Conservation (phyloP, 2,329 filamentous ascomycete species). For the Ophiosphaerella narmari region DNA sequence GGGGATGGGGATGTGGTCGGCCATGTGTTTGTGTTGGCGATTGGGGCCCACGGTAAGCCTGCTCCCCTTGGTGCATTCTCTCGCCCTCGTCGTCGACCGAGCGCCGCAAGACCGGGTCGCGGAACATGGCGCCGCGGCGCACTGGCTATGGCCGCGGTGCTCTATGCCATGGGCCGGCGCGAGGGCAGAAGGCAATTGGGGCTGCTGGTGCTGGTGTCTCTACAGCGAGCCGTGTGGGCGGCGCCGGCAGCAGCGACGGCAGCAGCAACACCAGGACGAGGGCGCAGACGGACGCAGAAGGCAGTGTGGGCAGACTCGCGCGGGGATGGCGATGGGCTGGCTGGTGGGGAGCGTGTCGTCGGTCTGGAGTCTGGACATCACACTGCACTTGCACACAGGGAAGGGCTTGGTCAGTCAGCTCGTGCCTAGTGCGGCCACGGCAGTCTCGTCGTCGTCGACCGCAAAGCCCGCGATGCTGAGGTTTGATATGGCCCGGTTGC, state of each 20-base stretch:
- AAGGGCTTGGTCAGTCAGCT: slow-evolving; percentile 27
- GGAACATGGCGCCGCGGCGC: slow-evolving; percentile 24
- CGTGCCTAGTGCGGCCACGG: slow-evolving; percentile 31
- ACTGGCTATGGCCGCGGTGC: too few species aligned
- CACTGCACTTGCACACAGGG: slow-evolving; percentile 21
- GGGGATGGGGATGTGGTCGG: slow-evolving; percentile 32
- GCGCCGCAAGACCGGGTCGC: slow-evolving; percentile 34
- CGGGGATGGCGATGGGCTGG: slow-evolving; percentile 8
- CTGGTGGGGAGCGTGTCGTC: slow-evolving; percentile 12
- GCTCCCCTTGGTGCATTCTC: slow-evolving; percentile 42
- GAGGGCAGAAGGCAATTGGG: slow-evolving; percentile 8
- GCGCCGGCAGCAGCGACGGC: slow-evolving; percentile 7
- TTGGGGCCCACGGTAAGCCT: slow-evolving; percentile 39
- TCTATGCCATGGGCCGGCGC: slow-evolving; percentile 17
- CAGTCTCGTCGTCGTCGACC: slow-evolving; percentile 25
- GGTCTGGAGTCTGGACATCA: slow-evolving; percentile 10
- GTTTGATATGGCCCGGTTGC: slow-evolving; percentile 12
- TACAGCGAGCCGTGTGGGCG: not conserved
- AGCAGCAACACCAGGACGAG: slow-evolving; percentile 3
- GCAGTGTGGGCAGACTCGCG: slow-evolving; percentile 14
- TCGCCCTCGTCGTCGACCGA: slow-evolving; percentile 39
- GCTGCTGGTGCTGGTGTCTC: slow-evolving; percentile 7
- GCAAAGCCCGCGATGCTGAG: slow-evolving; percentile 26
- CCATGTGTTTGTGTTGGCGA: slow-evolving; percentile 44
- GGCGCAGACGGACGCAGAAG: not conserved